Evolutionary conservation across 257 asterid genomes (phyloP).

Genomic region (Petunia secreta): DNA sequence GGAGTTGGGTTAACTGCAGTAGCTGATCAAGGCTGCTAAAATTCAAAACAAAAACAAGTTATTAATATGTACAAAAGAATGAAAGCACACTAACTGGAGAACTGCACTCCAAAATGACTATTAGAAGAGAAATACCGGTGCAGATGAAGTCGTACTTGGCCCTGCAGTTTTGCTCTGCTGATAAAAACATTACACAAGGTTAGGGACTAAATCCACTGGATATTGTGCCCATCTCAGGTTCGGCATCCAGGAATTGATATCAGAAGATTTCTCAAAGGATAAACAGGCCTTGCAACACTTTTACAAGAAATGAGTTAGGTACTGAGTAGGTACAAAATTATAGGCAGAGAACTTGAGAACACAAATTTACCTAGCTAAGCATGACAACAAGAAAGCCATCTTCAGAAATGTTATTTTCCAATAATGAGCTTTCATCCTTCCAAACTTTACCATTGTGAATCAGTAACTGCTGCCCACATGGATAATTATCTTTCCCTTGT

Average conservation of each 20-base stretch:
- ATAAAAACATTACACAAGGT: background rate
- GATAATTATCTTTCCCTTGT: constrained; percentile 88
- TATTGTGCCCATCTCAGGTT: background rate
- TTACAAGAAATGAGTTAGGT: background rate
- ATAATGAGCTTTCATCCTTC: constrained; percentile 81
- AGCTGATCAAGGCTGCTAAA: constrained; percentile 55
- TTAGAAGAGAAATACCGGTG: no score
- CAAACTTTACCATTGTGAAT: constrained; percentile 88
- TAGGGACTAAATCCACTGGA: background rate
- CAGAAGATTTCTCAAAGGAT: background rate
- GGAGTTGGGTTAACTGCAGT: constrained; percentile 47
- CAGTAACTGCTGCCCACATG: constrained; percentile 90
- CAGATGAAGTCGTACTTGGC: no score
- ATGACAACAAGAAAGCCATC: constrained; percentile 96
- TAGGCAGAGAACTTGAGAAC: background rate
- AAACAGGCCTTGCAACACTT: background rate
- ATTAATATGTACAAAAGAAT: no score
- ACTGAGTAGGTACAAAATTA: background rate
- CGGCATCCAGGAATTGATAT: no score
- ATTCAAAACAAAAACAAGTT: background rate
- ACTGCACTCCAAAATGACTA: background rate
- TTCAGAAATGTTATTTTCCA: constrained; percentile 78
- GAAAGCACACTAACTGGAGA: background rate
- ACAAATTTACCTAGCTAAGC: constrained; percentile 77
- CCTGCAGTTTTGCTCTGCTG: no score